Base-by-base conservation (phyloP, 805 yeast genomes). In the Candida cerambycidarum region DNA sequence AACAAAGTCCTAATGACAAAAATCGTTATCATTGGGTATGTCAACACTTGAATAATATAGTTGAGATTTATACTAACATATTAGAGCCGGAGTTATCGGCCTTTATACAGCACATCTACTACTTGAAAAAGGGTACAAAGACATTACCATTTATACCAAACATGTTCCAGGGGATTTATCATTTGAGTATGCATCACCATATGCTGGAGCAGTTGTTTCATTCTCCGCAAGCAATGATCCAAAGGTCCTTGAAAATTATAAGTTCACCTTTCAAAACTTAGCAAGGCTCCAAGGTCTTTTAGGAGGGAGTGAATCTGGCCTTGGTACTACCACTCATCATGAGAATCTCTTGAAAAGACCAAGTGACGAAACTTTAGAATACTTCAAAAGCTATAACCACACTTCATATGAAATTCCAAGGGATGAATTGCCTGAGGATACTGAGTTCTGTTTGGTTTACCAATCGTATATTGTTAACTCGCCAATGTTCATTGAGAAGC, bases 151-250 rank as follows among this genome's bases (percentile, higher is more conserved):
- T 2, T 52, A 82, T 14, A 92, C 87, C 6, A 78, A 83, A 54
- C 76, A 73, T 52, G 60, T 82, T 29, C 95, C 95, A 2, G 95
- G 95, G 4, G 95, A 87, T 55, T 83, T 79, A 50, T 80, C 89
- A 3, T 77, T 78, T 44, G 69, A 77, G 38, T 87, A 83, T 59
- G 81, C 95, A 1, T 83, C 90, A 0, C 95, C 95, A 0, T 83
- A 84, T 77, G 95, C 95, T 0, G 75, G 73, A 5, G 67, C 67
- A 6, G 52, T 62, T 59, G 58, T 71, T 47, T 59, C 63, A 14
- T 49, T 68, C 34, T 82, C 83, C 36, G 75, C 86, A 0, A 85
- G 82, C 2, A 71, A 74, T 45, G 85, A 81, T 51, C 4, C 60
- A 66, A 0, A 52, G 82, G 39, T 57, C 83, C 55, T 73, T 72